Base-by-base conservation (phyloP, 768 basidiomycete species). In the Botryobasidium botryosum region DNA sequence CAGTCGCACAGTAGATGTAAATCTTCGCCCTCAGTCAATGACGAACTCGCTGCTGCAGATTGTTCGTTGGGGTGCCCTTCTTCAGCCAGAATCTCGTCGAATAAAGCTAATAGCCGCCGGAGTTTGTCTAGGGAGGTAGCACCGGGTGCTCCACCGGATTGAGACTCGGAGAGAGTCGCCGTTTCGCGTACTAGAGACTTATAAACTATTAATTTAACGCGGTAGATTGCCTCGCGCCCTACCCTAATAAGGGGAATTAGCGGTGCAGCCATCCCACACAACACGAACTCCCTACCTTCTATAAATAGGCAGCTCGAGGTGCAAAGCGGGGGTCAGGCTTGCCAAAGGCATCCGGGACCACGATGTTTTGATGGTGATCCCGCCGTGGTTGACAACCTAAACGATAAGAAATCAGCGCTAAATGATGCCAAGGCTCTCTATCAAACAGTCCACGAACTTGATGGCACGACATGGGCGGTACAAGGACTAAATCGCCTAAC, bases 1-100 rank as follows among this genome's bases (percentile, higher is more conserved):
- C 83, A 86, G 55, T 87, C 83, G 54, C 85, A 87, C 6, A 63
- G n/a, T n/a, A n/a, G n/a, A n/a, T n/a, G n/a, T n/a, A n/a, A n/a
- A n/a, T n/a, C n/a, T n/a, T n/a, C n/a, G n/a, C n/a, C n/a, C n/a
- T n/a, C n/a, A n/a, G n/a, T n/a, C n/a, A n/a, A n/a, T n/a, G n/a
- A n/a, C n/a, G n/a, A n/a, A n/a, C n/a, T n/a, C n/a, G n/a, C n/a
- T n/a, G n/a, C n/a, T n/a, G n/a, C n/a, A n/a, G n/a, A n/a, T n/a
- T n/a, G n/a, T n/a, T n/a, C n/a, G n/a, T 53, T 41, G 12, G 53
- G 48, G 28, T 43, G 31, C 40, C 52, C 68, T 55, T 77, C 76
- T 45, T 75, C 64, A 3, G 56, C 45, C 13, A 80, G 57, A 21
- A 80, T 64, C 25, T 64, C 63, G 39, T 72, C 70, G 42, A 72